Percentiles rank a stretch among this genome's conserved stretches.
phyloP scores from a whole-genome alignment of 192 early-diverging fungal species.

The Irineochytrium annulatum region DNA sequence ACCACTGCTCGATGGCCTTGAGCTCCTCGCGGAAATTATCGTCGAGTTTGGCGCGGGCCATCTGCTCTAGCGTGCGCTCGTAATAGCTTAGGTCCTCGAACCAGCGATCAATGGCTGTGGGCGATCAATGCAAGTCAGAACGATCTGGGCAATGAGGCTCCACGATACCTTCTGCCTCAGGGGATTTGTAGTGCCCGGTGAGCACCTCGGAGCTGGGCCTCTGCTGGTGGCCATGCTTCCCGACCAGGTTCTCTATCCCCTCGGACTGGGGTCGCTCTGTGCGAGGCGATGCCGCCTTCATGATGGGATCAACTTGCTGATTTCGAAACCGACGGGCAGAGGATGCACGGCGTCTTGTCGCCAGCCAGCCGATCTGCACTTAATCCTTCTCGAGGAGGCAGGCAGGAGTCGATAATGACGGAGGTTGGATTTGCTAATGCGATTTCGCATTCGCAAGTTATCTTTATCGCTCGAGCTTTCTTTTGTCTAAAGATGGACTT shows the following conservation, averaged over 20 bases:
- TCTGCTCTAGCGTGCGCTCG: slow-evolving; percentile 87
- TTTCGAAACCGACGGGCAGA: too few species aligned
- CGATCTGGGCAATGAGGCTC: neutral
- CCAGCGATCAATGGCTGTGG: slow-evolving; percentile 77
- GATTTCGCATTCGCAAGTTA: too few species aligned
- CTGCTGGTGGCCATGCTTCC: slow-evolving; percentile 9
- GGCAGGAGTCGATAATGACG: too few species aligned
- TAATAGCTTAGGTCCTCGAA: slow-evolving; percentile 89
- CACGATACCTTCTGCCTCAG: slow-evolving; percentile 37
- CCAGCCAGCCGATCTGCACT: too few species aligned
- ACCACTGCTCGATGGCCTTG: slow-evolving; percentile 92
- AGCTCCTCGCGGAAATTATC: slow-evolving; percentile 73
- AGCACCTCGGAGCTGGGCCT: slow-evolving; percentile 36
- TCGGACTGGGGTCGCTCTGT: too few species aligned
- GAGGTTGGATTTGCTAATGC: too few species aligned
- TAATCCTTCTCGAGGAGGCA: too few species aligned
- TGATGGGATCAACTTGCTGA: too few species aligned
- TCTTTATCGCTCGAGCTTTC: too few species aligned
- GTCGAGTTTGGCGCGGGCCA: slow-evolving; percentile 58
- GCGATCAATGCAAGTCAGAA: neutral
- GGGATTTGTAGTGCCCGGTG: slow-evolving; percentile 38
- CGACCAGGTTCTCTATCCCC: neutral
- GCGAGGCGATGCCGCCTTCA: too few species aligned
- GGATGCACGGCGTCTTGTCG: too few species aligned
- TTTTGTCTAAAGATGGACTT: too few species aligned